Conservation (phyloP, 2,329 filamentous ascomycete genomes). For the Tolypocladium inflatum region DNA sequence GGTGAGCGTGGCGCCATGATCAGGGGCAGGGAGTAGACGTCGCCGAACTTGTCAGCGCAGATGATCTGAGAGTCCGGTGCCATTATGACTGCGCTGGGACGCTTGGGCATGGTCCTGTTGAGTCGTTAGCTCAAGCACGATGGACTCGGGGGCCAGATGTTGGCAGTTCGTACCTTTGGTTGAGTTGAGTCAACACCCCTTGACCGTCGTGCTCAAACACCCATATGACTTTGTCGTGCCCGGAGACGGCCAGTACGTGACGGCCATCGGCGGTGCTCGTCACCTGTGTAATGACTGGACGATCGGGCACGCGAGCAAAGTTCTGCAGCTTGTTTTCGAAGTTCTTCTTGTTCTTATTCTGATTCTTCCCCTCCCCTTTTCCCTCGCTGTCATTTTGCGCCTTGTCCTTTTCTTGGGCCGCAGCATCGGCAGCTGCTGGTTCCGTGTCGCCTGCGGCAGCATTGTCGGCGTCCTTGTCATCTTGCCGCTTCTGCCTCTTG, state of each 20-base stretch:
- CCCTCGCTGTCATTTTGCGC: conserved; percentile 10
- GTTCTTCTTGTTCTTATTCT: conserved; percentile 14
- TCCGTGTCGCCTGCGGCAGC: not conserved
- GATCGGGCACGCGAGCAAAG: conserved; percentile 30
- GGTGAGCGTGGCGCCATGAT: conserved; percentile 12
- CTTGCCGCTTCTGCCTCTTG: conserved; percentile 23
- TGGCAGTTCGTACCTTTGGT: conserved; percentile 49
- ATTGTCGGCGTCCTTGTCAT: conserved; percentile 10
- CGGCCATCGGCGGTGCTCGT: conserved; percentile 52
- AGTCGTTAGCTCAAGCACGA: conserved; percentile 13
- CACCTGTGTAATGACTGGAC: conserved; percentile 61
- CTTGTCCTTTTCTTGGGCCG: conserved; percentile 5
- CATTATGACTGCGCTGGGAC: conserved; percentile 67
- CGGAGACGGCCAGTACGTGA: conserved; percentile 69
- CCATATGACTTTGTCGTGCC: conserved; percentile 85
- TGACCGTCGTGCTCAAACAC: conserved; percentile 62
- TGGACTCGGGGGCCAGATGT: not conserved
- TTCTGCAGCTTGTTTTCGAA: conserved; percentile 17
- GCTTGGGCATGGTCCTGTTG: conserved; percentile 73
- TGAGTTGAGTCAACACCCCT: conserved; percentile 56
- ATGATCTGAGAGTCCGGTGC: conserved; percentile 66
- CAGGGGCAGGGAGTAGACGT: conserved; percentile 83
- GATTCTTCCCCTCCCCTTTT: conserved; percentile 9
- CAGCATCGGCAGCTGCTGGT: not conserved
- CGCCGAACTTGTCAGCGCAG: conserved; percentile 90